Conservation (phyloP, 495 filamentous ascomycete genomes). For the Aspergillus affinis region DNA sequence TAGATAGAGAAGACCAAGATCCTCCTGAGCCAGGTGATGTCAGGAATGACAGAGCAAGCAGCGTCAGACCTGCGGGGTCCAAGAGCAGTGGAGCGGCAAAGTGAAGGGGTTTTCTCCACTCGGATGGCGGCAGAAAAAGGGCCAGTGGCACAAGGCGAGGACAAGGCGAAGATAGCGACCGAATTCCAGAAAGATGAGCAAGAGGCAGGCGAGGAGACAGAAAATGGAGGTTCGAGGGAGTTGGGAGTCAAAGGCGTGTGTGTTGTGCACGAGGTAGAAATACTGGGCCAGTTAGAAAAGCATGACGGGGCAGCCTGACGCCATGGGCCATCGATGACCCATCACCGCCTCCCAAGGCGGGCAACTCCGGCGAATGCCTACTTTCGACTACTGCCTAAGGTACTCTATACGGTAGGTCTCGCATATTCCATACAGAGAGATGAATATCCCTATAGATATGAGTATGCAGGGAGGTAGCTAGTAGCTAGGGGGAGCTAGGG, state of each 20-base stretch:
- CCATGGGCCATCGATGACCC: slow-evolving; percentile 9
- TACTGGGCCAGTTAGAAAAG: neutral
- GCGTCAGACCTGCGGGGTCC: neutral
- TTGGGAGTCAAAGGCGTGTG: neutral
- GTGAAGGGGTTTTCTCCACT: neutral
- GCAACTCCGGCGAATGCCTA: neutral
- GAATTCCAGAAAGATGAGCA: neutral
- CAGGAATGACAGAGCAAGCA: neutral
- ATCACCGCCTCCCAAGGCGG: slow-evolving; percentile 2
- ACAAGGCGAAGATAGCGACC: neutral
- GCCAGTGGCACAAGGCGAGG: neutral
- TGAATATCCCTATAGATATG: no score
- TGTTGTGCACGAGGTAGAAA: neutral
- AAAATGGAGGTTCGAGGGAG: neutral
- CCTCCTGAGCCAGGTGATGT: neutral
- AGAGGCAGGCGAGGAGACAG: neutral
- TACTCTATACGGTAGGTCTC: no score
- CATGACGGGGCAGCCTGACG: slow-evolving; percentile 15
- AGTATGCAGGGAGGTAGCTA: no score
- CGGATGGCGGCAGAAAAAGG: neutral
- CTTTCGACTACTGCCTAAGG: neutral
- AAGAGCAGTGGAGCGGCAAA: neutral
- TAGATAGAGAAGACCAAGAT: neutral
- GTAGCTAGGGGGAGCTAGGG: no score
- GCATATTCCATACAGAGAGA: no score